Evolutionary conservation across 208 protist genomes (phyloP).

Genomic region (Wallacemonas sp.): DNA sequence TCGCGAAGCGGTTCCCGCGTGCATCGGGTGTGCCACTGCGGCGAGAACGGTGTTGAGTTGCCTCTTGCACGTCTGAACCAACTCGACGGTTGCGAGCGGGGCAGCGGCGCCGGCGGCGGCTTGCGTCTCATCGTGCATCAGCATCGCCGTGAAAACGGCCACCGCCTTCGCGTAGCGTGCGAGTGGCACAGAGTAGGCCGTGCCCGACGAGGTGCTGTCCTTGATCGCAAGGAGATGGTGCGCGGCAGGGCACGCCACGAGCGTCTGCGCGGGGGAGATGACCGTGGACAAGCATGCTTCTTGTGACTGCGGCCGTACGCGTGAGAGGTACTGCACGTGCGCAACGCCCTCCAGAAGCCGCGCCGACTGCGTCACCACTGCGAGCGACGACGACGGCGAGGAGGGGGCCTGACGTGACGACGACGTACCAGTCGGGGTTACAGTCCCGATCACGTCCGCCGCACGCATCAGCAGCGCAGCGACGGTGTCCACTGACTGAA

Average conservation of each 20-base stretch:
- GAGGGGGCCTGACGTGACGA: background rate
- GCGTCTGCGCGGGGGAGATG: background rate
- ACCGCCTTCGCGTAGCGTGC: background rate
- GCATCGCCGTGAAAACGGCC: background rate
- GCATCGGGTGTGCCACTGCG: background rate
- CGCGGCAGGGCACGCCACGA: background rate
- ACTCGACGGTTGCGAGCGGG: background rate
- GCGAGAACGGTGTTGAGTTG: background rate
- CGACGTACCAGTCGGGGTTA: background rate
- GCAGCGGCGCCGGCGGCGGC: background rate
- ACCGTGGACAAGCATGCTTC: background rate
- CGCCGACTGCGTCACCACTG: background rate
- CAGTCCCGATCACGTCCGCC: background rate
- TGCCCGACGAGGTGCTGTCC: no score
- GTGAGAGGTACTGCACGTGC: constrained; percentile 6
- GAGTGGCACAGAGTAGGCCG: background rate
- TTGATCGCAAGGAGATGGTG: background rate
- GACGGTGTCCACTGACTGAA: constrained; percentile 2
- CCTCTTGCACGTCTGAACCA: background rate
- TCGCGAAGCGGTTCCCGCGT: background rate
- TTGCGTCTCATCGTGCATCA: background rate
- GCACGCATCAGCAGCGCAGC: constrained; percentile 9
- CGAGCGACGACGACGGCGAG: background rate
- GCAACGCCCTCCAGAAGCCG: constrained; percentile 9
- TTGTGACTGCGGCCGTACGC: background rate